These are phyloP conservation scores for Botrytis hyacinthi DNA, from an alignment of 2,329 filamentous ascomycete genomes.

Conservation along the genomic window DNA sequence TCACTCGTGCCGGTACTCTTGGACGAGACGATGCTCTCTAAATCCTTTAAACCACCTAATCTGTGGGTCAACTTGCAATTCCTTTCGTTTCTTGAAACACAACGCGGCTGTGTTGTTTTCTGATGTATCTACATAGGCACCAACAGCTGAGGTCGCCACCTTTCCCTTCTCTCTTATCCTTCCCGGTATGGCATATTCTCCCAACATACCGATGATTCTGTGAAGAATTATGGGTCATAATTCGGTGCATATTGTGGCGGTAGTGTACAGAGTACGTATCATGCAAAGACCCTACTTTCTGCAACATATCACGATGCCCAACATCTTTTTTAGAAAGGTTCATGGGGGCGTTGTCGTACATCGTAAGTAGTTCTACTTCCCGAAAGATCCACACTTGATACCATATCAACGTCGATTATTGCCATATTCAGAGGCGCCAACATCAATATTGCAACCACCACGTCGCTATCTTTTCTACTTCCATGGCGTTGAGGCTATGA, in stretches of 20 bases:
- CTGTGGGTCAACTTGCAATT: background rate
- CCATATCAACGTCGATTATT: slow-evolving; percentile 11
- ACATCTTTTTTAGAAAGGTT: background rate
- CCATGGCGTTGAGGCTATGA: background rate
- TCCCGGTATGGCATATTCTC: background rate
- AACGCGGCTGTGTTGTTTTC: background rate
- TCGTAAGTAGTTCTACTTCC: background rate
- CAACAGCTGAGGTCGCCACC: background rate
- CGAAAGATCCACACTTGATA: background rate
- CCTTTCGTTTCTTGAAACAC: slow-evolving; percentile 5
- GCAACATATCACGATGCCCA: slow-evolving; percentile 4
- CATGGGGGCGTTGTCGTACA: background rate
- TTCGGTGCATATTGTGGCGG: background rate
- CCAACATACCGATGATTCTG: background rate
- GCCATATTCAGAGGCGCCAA: background rate
- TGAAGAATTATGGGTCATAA: background rate
- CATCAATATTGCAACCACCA: background rate
- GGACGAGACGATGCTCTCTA: background rate
- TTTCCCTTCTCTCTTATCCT: background rate
- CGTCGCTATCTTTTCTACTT: background rate
- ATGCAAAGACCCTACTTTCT: slow-evolving; percentile 10
- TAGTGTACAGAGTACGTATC: background rate
- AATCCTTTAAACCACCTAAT: background rate
- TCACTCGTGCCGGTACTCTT: background rate
- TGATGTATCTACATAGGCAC: background rate